Evolutionary conservation across 139 green algal species (phyloP), one percentile per base, ranked within the genome.

Genomic region (Chlorella sorokiniana): DNA sequence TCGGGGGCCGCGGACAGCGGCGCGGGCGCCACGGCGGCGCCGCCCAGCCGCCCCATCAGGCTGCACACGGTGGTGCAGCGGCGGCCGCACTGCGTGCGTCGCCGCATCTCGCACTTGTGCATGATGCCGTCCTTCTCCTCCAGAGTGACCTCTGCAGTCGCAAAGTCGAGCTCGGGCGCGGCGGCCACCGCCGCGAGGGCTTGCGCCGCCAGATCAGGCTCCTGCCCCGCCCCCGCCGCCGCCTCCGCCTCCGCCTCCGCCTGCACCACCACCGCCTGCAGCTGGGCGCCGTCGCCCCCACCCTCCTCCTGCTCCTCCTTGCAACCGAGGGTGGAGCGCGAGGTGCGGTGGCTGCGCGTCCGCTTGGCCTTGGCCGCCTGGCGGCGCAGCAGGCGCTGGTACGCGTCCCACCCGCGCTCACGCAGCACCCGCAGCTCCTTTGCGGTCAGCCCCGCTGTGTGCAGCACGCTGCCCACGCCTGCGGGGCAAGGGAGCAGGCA

Each of bases 61-160:
- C 40, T 5, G 59, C 75, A 81, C 7, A 81, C 61, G n/a, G 75
- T 81, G n/a, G 20, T 40, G 61, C 75, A 81, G 41, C 31, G n/a
- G 37, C 40, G 31, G 11, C 41, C 40, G 61, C 56, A 37, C 8
- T n/a, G 59, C 40, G 23, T 29, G 23, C 75, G 59, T 40, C 44
- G 41, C 4, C 44, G 16, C 38, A 42, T 29, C n/a, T 59, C 59
- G 18, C 52, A 56, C 18, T 27, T 37, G 75, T 81, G 75, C 59
- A 81, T 59, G 41, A 81, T 41, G 41, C 75, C 75, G 75, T 42
- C 75, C 5, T 42, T 23, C 41, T 81, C 75, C 61, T 81, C 73
- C 22, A n/a, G 0, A 0, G 7, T 42, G 1, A 22, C 27, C 54
- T 41, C 31, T 27, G n/a, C 72, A 2, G 72, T 52, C 72, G 68